A percentile compares a stretch with the other conserved stretches of the same genome.
Conservation (phyloP, 106 monocot species). For the Vanilla planifolia region DNA sequence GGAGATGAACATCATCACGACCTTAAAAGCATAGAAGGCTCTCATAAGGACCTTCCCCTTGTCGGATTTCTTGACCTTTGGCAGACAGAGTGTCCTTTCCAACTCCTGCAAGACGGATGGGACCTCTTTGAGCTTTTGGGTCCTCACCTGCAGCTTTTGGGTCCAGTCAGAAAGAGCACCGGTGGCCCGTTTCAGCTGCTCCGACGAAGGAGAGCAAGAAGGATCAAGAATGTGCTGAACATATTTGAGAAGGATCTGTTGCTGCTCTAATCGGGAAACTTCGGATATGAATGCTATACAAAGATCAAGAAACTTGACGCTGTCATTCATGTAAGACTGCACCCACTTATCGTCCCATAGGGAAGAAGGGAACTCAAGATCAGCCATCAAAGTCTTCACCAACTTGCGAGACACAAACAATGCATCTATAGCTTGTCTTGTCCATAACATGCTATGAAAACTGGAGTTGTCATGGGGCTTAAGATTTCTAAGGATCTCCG, state of each 20-base stretch:
- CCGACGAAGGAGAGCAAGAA: constrained; percentile 16
- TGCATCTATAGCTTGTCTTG: constrained; percentile 23
- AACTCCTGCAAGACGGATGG: constrained; percentile 26
- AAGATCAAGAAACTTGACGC: constrained; percentile 46
- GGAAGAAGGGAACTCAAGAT: constrained; percentile 37
- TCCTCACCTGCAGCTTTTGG: constrained; percentile 18
- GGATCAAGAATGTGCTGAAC: constrained; percentile 13
- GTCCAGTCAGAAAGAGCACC: constrained; percentile 54
- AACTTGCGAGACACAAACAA: constrained; percentile 25
- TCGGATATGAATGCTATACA: constrained; percentile 46
- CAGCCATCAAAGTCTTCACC: constrained; percentile 25
- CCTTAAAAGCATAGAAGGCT: constrained; percentile 71
- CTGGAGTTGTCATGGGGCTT: constrained; percentile 21
- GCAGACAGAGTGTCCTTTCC: constrained; percentile 20
- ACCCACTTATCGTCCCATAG: constrained; percentile 53
- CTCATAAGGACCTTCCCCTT: constrained; percentile 66
- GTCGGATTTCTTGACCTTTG: constrained; percentile 49
- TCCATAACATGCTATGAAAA: constrained; percentile 42
- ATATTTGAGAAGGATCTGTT: constrained; percentile 25
- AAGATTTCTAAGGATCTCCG: constrained; percentile 32
- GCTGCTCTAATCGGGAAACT: constrained; percentile 31
- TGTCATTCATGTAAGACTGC: constrained; percentile 39
- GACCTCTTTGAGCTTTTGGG: constrained; percentile 39
- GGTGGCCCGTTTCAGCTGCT: constrained; percentile 25
- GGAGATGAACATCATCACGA: constrained; percentile 48